These are phyloP conservation scores for Chloranthus sessilifolius DNA, from an alignment of 164 flowering plant genomes.

Conservation along the genomic window DNA sequence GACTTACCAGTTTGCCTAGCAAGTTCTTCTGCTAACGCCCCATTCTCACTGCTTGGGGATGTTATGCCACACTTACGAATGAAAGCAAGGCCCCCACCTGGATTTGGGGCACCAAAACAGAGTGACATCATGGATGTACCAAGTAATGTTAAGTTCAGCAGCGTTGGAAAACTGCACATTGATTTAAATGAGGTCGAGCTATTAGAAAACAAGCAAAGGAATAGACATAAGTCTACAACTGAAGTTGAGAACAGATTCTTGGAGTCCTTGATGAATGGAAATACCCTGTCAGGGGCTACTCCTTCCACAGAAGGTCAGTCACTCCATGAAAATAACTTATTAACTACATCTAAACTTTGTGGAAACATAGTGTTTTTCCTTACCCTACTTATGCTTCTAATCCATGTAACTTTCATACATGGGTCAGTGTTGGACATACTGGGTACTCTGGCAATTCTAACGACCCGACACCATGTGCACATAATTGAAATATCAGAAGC, in stretches of 20 bases:
- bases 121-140: slow-evolving; percentile 54
- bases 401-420: too few relatives aligned
- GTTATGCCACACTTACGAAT: slow-evolving; percentile 93
- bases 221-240: slow-evolving; percentile 36
- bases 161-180: slow-evolving; percentile 36
- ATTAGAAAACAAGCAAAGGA: slow-evolving; percentile 42
- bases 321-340: not conserved
- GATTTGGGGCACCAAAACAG: slow-evolving; percentile 62
- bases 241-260: slow-evolving; percentile 84
- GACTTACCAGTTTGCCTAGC: slow-evolving; percentile 76
- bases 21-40: slow-evolving; percentile 55
- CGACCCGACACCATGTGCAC: too few relatives aligned
- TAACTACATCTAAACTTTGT: slow-evolving; percentile 1
- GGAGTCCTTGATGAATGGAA: slow-evolving; percentile 90
- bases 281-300: slow-evolving; percentile 41
- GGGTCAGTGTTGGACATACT: too few relatives aligned
- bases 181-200: slow-evolving; percentile 45
- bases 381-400: too few relatives aligned
- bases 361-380: too few relatives aligned
- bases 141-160: too few relatives aligned
- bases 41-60: slow-evolving; percentile 83
- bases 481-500: too few relatives aligned
- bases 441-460: too few relatives aligned
- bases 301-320: slow-evolving; percentile 56
- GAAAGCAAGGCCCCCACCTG: slow-evolving; percentile 95